A percentile compares a stretch with the other conserved stretches of the same genome.
Conservation (phyloP, 345 rosid species). For the Hibiscus syriacus region DNA sequence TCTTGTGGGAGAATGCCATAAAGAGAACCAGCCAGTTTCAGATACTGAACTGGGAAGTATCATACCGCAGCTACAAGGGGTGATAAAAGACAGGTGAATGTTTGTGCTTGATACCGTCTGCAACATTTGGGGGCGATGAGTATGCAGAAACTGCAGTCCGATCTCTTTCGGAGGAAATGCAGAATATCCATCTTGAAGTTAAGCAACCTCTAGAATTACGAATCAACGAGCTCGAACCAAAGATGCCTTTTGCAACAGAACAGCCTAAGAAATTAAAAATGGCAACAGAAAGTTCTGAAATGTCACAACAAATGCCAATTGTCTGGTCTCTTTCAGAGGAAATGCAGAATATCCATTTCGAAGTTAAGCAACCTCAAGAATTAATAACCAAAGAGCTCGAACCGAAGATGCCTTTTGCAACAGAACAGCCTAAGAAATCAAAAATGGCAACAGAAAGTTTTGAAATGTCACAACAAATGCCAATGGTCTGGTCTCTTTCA, state of each 20-base stretch:
- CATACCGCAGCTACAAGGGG: constrained; percentile 34
- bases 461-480: constrained; percentile 3
- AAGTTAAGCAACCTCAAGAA: constrained; percentile 21
- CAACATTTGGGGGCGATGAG: no score
- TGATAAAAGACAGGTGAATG: constrained; percentile 45
- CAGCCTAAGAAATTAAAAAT: constrained; percentile 3
- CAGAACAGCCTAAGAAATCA: constrained; percentile 5
- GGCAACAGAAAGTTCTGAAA: neutral
- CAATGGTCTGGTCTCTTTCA: no score
- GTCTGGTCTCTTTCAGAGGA: no score
- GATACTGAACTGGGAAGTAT: constrained; percentile 32
- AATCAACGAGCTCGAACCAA: constrained; percentile 15
- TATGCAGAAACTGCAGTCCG: no score
- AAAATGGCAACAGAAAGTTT: neutral
- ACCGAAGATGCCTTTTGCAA: constrained; percentile 8
- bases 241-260: constrained; percentile 7
- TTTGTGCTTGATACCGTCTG: no score
- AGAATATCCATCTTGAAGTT: constrained; percentile 31
- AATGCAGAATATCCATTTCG: constrained; percentile 20
- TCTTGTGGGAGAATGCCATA: no score
- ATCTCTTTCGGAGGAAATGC: constrained; percentile 69
- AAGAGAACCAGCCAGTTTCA: constrained; percentile 18
- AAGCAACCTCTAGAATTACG: constrained; percentile 17
- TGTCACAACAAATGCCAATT: neutral
- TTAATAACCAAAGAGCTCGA: constrained; percentile 13